Conservation (phyloP, 192 early-diverging fungal species). For the Kappamyces sp. region DNA sequence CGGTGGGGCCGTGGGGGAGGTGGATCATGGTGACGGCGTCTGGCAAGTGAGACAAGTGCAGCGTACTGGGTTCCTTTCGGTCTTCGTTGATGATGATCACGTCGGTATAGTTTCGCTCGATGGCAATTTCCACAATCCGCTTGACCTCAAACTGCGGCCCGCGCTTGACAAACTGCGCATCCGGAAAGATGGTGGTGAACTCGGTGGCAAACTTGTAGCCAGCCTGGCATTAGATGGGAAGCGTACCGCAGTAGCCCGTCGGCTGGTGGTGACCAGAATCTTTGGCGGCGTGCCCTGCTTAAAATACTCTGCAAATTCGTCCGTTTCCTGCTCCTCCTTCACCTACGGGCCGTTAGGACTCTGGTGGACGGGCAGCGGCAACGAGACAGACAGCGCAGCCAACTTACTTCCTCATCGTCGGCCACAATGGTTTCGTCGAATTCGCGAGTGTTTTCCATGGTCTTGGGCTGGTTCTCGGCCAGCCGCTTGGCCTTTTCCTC, state of each 20-base stretch:
- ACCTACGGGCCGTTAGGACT: slow-evolving; percentile 19
- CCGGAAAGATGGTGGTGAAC: slow-evolving; percentile 83
- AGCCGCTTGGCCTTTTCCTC: slow-evolving; percentile 82
- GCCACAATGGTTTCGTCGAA: slow-evolving; percentile 83
- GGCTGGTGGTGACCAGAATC: slow-evolving; percentile 86
- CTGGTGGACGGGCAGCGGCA: not conserved
- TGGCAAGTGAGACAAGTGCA: slow-evolving; percentile 19
- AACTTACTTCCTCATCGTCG: slow-evolving; percentile 45
- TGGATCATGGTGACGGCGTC: slow-evolving; percentile 89
- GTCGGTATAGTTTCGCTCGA: slow-evolving; percentile 87
- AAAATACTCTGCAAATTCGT: slow-evolving; percentile 79
- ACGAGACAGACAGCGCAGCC: not conserved
- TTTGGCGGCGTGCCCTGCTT: slow-evolving; percentile 76
- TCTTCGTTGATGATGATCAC: slow-evolving; percentile 92
- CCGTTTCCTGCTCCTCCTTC: slow-evolving; percentile 42
- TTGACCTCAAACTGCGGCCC: slow-evolving; percentile 81
- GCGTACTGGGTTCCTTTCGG: slow-evolving; percentile 78
- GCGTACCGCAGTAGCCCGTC: slow-evolving; percentile 53
- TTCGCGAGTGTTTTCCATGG: slow-evolving; percentile 88
- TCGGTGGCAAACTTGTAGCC: slow-evolving; percentile 86
- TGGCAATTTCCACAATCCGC: slow-evolving; percentile 86
- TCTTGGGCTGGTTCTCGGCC: slow-evolving; percentile 82
- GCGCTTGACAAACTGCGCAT: slow-evolving; percentile 82
- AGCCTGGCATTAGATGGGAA: not conserved
- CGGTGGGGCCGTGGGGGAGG: slow-evolving; percentile 93